phyloP scores from a whole-genome alignment of 352 stramenopile genomes.

The Globisporangium megalacanthum region DNA sequence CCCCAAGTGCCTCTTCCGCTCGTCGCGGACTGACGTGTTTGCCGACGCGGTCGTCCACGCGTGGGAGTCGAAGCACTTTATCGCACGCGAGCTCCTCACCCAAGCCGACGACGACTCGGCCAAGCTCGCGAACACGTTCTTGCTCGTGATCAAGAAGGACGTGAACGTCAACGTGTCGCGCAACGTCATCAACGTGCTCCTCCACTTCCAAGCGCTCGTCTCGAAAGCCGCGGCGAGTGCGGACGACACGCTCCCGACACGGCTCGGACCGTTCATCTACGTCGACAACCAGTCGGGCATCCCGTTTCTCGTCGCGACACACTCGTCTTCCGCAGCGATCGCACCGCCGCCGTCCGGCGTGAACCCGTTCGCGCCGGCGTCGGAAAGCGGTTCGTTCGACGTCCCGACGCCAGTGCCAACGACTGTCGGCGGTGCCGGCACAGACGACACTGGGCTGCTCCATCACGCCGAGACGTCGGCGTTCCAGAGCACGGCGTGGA shows the following conservation, averaged over 20 bases:
- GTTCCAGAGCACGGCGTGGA: conserved; percentile 53
- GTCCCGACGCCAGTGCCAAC: conserved; percentile 44
- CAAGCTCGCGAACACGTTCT: conserved; percentile 53
- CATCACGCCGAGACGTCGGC: conserved; percentile 30
- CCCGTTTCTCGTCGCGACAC: conserved; percentile 69
- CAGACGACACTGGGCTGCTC: conserved; percentile 17
- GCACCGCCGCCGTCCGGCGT: conserved; percentile 12
- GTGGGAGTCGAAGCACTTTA: conserved; percentile 80
- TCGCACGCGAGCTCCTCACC: conserved; percentile 70
- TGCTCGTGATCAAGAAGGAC: conserved; percentile 74
- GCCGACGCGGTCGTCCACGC: conserved; percentile 55
- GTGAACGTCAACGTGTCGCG: conserved; percentile 80
- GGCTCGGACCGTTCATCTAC: conserved; percentile 79
- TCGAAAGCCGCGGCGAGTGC: conserved; percentile 35
- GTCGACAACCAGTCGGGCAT: conserved; percentile 86
- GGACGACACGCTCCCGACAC: conserved; percentile 33
- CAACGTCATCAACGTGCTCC: conserved; percentile 78
- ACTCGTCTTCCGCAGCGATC: conserved; percentile 23
- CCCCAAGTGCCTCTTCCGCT: conserved; percentile 65
- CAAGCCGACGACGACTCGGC: conserved; percentile 51
- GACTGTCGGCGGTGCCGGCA: conserved; percentile 5
- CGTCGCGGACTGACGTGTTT: conserved; percentile 60
- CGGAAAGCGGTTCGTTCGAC: conserved; percentile 35
- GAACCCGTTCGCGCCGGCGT: conserved; percentile 4
- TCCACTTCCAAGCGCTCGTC: conserved; percentile 72